Conservation (phyloP, 2,329 filamentous ascomycete species). For the Ambrosiella beaveri region DNA sequence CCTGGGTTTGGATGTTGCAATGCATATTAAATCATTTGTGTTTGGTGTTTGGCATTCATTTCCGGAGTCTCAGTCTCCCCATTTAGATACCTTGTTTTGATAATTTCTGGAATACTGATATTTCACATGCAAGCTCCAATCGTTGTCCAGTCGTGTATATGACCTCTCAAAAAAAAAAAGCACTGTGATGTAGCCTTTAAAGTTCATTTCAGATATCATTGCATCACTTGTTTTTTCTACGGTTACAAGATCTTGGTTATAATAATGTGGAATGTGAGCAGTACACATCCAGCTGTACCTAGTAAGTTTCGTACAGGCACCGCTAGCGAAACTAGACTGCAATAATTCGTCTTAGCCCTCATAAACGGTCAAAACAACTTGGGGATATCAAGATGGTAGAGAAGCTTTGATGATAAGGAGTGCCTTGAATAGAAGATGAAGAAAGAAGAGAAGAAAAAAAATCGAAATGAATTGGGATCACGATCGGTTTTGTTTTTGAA, state of each 20-base stretch:
- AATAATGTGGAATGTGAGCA: conserved; percentile 48
- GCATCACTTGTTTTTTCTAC: not conserved
- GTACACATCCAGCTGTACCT: conserved; percentile 94
- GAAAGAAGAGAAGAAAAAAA: conserved; percentile 20
- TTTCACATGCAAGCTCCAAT: no score
- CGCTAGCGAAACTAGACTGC: conserved; percentile 98
- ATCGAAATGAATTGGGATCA: conserved; percentile 14
- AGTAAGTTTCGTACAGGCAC: conserved; percentile 57
- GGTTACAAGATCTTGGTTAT: not conserved
- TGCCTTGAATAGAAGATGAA: conserved; percentile 45
- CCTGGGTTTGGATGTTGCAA: no score
- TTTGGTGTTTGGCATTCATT: not conserved
- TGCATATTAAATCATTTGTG: no score
- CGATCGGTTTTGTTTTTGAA: conserved; percentile 8
- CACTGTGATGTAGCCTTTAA: no score
- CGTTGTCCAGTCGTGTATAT: no score
- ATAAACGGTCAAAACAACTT: conserved; percentile 81
- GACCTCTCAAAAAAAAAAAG: no score
- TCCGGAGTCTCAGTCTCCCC: not conserved
- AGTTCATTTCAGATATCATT: no score
- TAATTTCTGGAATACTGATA: not conserved
- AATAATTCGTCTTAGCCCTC: conserved; percentile 58
- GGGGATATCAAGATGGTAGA: conserved; percentile 30
- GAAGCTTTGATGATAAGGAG: conserved; percentile 92
- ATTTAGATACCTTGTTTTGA: not conserved